Base-by-base conservation (phyloP, 2,329 filamentous ascomycete species). In the Aspergillus arachidicola region DNA sequence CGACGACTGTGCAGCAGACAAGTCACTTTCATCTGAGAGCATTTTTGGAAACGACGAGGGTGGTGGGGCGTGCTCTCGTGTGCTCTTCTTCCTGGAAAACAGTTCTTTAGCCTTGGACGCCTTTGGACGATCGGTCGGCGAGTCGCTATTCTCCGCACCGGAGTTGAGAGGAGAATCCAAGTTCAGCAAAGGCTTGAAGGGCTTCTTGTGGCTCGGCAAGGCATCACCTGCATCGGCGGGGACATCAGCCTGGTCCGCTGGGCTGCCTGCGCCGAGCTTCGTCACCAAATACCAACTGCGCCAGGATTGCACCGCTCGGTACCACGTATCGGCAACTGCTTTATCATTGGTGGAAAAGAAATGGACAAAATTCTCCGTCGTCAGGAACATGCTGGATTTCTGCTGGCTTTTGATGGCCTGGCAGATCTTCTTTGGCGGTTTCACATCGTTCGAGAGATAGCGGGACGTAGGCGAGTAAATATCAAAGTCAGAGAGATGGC, bases 351-450 rank as follows among this genome's bases (percentile, higher is more conserved):
- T 92, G 63, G 88, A 90, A 79, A 98, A 96, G 78, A 94, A 97
- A 73, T 98, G 94, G 3, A 96, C 91, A 73, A 93, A 98, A 69
- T 94, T 94, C 58, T 91, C 89, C 3, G 89, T 91, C 59, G 90
- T 89, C 59, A 93, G 81, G 72, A 97, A 97, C 72, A 96, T 89
- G 62, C 87, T 88, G 0, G 90, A 90, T 77, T 94, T 96, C 73
- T 97, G 90, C 79, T 97, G 93, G 70, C 92, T 96, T 79, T 97
- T 97, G 70, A 98, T 85, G 0, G 93, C 94, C 72, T 91, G 94
- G 79, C 92, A 96, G 69, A 89, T 85, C 73, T 89, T 91, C 78
- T 95, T 96, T 0, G 94, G 94, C 0, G 93, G 90, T 71, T 90
- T 93, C 59, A 97, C 84, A 66, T 87, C 85, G 71, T 90, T 91